Evolutionary conservation across 257 asterid genomes (phyloP), one percentile per base, ranked within the genome.

Genomic region (Mentha longifolia): DNA sequence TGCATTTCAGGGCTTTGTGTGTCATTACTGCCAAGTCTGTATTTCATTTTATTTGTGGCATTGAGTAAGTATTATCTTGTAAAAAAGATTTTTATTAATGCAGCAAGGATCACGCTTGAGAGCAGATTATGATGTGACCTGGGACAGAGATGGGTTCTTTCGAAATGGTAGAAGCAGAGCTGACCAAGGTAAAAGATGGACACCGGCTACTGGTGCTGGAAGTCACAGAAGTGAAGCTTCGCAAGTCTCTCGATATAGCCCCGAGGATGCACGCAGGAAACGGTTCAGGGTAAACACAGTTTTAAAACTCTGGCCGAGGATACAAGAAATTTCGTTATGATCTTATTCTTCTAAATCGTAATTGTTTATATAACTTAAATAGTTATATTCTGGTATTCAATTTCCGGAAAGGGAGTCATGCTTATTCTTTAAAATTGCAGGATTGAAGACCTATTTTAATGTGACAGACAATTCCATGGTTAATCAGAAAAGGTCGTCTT

Each of bases 31-130:
- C 5, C 19, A 33, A 25, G 14, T 59, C 30, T 52, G 42, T 17
- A 20, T 31, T 68, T 45, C 60, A 52, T 67, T 33, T 43, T 45
- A 20, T 54, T 58, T 39, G 20, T 60, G 37, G 54, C 64, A 43
- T 62, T 39, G 17, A 22, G 51, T 45, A 55, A 60, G 71, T 63
- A 60, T 63, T 6, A 60, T 68, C 5, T 20, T 22, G 56, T 45
- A 61, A 60, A 71, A 56, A 57, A 12, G 47, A 52, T 78, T 28
- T 54, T 59, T 4, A 68, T 30, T 31, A 68, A 74, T 82, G 92
- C 92, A 95, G 99, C 81, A 89, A 87, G 99, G 96, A 56, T 88
- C 99, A 33, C 92, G 96, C 12, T 67, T 95, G 89, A 82, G 82
- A 77, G 95, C 94, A 74, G 99, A 95, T 81, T 92, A 89, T 67